Percentiles rank a stretch among this genome's conserved stretches.
phyloP scores from a whole-genome alignment of 2,329 filamentous ascomycete species.

The Zymoseptoria crescenta region DNA sequence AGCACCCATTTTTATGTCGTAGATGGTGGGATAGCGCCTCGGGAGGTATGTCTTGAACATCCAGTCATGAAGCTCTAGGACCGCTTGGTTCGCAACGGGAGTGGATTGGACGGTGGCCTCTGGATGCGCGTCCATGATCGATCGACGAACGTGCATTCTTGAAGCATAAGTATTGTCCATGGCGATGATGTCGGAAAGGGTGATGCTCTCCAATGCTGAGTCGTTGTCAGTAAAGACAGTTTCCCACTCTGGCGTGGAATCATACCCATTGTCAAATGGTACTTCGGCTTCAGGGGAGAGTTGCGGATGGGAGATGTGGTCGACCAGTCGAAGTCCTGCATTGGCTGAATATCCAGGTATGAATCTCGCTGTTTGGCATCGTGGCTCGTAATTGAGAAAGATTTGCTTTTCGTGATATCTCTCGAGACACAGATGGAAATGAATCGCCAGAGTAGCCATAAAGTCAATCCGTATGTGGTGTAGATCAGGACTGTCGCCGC shows the following conservation, averaged over 20 bases:
- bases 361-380: conserved; percentile 17
- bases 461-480: not conserved
- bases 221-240: not conserved
- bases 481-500: not conserved
- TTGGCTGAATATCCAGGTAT: conserved; percentile 39
- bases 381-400: not conserved
- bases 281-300: conserved; percentile 53
- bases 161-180: conserved; percentile 53
- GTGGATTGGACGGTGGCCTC: conserved; percentile 35
- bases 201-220: conserved; percentile 46
- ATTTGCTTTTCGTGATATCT: not conserved
- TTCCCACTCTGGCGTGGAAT: not conserved
- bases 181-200: conserved; percentile 47
- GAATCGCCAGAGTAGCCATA: not conserved
- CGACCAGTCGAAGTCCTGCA: conserved; percentile 45
- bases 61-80: conserved; percentile 51
- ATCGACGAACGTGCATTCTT: conserved; percentile 43
- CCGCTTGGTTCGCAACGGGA: conserved; percentile 37
- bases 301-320: conserved; percentile 46
- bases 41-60: conserved; percentile 50
- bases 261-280: conserved; percentile 57
- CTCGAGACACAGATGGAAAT: not conserved
- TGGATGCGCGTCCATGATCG: conserved; percentile 39
- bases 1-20: conserved; percentile 12
- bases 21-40: conserved; percentile 46